Evolutionary conservation across 495 filamentous ascomycete genomes (phyloP).

Genomic region (Neurospora sp.): DNA sequence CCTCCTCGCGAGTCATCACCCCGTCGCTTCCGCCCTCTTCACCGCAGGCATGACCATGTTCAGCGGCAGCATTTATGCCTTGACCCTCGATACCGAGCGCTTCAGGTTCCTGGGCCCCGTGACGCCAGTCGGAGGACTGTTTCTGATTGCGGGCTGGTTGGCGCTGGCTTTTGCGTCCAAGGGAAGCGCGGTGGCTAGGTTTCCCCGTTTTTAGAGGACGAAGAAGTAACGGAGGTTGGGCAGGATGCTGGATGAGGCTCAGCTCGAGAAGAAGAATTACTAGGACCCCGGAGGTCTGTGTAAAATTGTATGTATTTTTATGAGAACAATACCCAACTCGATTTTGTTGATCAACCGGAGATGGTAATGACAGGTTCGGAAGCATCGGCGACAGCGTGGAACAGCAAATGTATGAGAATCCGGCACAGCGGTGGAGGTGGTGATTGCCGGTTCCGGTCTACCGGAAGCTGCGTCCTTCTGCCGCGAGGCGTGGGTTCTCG

Average conservation of each 20-base stretch:
- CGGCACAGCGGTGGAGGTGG: neutral
- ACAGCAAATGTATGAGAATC: too few relatives aligned
- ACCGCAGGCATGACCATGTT: conserved; percentile 46
- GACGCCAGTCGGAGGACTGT: conserved; percentile 50
- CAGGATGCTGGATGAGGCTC: neutral
- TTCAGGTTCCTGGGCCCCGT: conserved; percentile 47
- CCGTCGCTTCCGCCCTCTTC: conserved; percentile 28
- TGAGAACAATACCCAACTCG: neutral
- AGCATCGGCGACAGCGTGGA: too few relatives aligned
- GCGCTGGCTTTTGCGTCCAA: conserved; percentile 14
- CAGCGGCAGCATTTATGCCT: conserved; percentile 48
- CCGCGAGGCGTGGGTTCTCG: neutral
- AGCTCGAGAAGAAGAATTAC: neutral
- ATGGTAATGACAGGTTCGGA: too few relatives aligned
- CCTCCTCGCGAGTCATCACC: conserved; percentile 34
- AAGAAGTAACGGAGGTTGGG: neutral
- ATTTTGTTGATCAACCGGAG: too few relatives aligned
- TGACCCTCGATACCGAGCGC: conserved; percentile 44
- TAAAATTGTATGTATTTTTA: neutral
- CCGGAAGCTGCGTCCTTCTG: neutral
- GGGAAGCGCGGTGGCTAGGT: neutral
- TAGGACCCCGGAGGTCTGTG: neutral
- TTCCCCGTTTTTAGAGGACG: neutral
- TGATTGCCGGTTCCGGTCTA: neutral
- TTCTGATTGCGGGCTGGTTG: conserved; percentile 46